Percentiles rank a stretch among this genome's conserved stretches.
phyloP scores from a whole-genome alignment of 2,329 filamentous ascomycete genomes.

The Monosporascus sp. region DNA sequence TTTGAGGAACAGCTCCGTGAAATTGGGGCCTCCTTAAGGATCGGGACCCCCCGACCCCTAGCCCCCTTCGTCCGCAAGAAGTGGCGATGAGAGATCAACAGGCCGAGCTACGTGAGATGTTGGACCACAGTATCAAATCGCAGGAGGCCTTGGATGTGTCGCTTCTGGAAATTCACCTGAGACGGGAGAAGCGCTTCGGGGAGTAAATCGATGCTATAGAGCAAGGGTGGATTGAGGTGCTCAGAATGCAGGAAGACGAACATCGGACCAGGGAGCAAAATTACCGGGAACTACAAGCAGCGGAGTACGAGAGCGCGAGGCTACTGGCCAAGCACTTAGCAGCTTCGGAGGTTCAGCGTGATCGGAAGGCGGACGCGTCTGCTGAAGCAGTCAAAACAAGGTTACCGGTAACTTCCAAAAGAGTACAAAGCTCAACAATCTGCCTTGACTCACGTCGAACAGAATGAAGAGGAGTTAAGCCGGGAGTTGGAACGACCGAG shows the following conservation, averaged over 20 bases:
- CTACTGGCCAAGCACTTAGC: neutral
- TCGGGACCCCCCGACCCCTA: no score
- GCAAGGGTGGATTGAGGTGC: neutral
- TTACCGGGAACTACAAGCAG: neutral
- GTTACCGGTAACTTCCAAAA: no score
- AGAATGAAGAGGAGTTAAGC: neutral
- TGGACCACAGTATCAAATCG: constrained; percentile 1
- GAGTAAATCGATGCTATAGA: constrained; percentile 8
- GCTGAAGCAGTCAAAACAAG: no score
- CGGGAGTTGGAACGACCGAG: neutral
- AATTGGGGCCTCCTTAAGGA: no score
- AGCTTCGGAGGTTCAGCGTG: no score
- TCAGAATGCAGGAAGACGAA: neutral
- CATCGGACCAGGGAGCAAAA: constrained; percentile 1
- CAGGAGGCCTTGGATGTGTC: constrained; percentile 3
- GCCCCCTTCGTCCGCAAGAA: no score
- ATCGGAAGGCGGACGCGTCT: neutral
- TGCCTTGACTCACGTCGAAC: neutral
- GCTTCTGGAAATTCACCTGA: constrained; percentile 1
- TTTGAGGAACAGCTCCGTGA: no score
- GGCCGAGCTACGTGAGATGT: neutral
- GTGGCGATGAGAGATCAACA: neutral
- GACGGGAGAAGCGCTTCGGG: neutral
- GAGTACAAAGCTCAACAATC: neutral
- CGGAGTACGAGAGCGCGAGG: neutral